These are phyloP conservation scores for Mycotypha africana DNA, from an alignment of 371 early-diverging fungal genomes.

Conservation along the genomic window DNA sequence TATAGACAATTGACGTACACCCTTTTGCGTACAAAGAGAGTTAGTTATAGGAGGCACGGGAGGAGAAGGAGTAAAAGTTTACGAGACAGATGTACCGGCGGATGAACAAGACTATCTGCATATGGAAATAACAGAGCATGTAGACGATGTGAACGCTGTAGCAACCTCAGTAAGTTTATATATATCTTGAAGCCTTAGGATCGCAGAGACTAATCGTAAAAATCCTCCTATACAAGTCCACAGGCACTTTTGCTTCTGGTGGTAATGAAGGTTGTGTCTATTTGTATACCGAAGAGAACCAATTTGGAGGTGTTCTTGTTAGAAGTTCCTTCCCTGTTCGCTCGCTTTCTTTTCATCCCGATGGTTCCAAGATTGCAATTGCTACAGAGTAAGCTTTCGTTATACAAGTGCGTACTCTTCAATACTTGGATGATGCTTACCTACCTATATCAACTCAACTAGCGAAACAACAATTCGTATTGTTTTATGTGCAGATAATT, in stretches of 20 bases:
- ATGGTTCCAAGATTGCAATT: slow-evolving; percentile 32
- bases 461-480: slow-evolving; percentile 38
- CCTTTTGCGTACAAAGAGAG: slow-evolving; percentile 11
- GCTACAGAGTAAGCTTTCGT: slow-evolving; percentile 33
- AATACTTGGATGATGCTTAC: too few relatives aligned
- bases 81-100: slow-evolving; percentile 7
- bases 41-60: slow-evolving; percentile 15
- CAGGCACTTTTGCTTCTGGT: slow-evolving; percentile 24
- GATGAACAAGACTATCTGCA: slow-evolving; percentile 7
- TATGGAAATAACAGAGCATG: slow-evolving; percentile 9
- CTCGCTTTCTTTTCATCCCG: slow-evolving; percentile 18
- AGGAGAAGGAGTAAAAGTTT: slow-evolving; percentile 10
- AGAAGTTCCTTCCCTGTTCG: slow-evolving; percentile 35
- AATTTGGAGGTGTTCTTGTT: slow-evolving; percentile 24
- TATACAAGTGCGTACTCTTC: too few relatives aligned
- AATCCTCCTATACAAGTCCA: too few relatives aligned
- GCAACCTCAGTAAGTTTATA: slow-evolving; percentile 8
- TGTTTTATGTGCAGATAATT: slow-evolving; percentile 24
- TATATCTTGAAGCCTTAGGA: neutral
- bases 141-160: slow-evolving; percentile 14
- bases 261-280: slow-evolving; percentile 33
- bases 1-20: neutral
- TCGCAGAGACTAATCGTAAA: too few relatives aligned
- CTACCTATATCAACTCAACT: too few relatives aligned
- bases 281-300: slow-evolving; percentile 16